Conservation (phyloP, 768 basidiomycete genomes). For the Cantharellus cinnabarinus region DNA sequence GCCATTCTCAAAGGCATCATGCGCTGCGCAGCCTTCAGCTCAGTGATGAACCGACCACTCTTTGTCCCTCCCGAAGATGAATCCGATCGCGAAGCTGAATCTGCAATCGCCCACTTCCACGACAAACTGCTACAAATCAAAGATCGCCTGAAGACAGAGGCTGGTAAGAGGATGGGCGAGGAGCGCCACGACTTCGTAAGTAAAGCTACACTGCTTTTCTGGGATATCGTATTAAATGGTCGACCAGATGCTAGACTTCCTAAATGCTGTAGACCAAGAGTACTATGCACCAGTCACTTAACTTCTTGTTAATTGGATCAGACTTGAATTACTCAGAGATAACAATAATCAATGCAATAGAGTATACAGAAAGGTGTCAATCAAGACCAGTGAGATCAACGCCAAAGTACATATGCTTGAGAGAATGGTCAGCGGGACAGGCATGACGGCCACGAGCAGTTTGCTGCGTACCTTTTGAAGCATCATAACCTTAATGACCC, state of each 20-base stretch:
- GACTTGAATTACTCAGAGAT: too few relatives aligned
- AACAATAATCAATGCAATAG: too few relatives aligned
- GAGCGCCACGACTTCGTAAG: conserved; percentile 53
- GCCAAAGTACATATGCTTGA: neutral
- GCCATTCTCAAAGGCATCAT: conserved; percentile 27
- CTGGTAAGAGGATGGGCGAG: conserved; percentile 45
- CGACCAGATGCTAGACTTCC: conserved; percentile 41
- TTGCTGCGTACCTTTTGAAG: conserved; percentile 44
- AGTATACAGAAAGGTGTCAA: neutral
- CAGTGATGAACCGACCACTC: conserved; percentile 31
- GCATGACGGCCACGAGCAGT: neutral
- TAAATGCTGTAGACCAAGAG: conserved; percentile 25
- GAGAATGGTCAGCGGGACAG: neutral
- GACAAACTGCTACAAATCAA: conserved; percentile 66
- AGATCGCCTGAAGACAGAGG: conserved; percentile 55
- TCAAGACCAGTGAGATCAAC: neutral
- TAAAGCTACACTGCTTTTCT: neutral
- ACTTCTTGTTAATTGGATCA: too few relatives aligned
- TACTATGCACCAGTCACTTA: neutral
- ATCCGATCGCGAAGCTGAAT: conserved; percentile 19
- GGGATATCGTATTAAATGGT: neutral
- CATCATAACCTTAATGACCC: conserved; percentile 92
- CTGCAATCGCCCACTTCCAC: conserved; percentile 65
- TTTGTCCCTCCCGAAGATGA: conserved; percentile 19
- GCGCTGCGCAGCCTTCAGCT: conserved; percentile 47